phyloP scores from a whole-genome alignment of 306 rosid genomes.

The Inga oerstediana region DNA sequence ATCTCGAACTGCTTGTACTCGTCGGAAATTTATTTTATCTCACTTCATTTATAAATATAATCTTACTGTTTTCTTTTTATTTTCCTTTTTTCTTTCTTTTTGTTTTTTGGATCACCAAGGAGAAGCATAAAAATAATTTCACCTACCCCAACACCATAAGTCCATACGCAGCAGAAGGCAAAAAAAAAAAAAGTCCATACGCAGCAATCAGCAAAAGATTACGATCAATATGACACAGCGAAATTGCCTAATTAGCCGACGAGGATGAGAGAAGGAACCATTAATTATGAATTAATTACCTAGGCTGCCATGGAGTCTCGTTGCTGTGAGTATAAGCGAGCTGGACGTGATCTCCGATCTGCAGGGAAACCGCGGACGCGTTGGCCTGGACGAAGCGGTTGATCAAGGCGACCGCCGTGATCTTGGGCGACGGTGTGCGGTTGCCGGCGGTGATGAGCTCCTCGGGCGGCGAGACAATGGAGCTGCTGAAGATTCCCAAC shows the following conservation, averaged over 20 bases:
- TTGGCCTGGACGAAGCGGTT: constrained; percentile 63
- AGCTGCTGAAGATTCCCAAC: constrained; percentile 90
- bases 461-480: constrained; percentile 81
- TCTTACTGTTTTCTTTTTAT: not conserved
- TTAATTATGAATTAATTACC: constrained; percentile 52
- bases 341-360: constrained; percentile 70
- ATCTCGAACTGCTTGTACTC: not conserved
- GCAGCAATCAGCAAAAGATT: not conserved
- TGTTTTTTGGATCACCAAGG: not conserved
- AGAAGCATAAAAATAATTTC: not conserved
- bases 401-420: constrained; percentile 52
- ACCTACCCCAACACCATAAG: not conserved
- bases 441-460: constrained; percentile 91
- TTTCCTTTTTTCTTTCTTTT: not conserved
- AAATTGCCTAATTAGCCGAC: not conserved
- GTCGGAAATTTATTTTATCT: not conserved
- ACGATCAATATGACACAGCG: not conserved
- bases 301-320: constrained; percentile 71
- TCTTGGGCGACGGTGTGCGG: constrained; percentile 92
- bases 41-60: not conserved
- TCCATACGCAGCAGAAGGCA: not conserved
- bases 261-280: not conserved
- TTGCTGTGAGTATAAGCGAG: constrained; percentile 76
- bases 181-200: not conserved
- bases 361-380: constrained; percentile 63